These are phyloP conservation scores for Areca catechu DNA, from an alignment of 176 grass and related monocot species.

Conservation along the genomic window DNA sequence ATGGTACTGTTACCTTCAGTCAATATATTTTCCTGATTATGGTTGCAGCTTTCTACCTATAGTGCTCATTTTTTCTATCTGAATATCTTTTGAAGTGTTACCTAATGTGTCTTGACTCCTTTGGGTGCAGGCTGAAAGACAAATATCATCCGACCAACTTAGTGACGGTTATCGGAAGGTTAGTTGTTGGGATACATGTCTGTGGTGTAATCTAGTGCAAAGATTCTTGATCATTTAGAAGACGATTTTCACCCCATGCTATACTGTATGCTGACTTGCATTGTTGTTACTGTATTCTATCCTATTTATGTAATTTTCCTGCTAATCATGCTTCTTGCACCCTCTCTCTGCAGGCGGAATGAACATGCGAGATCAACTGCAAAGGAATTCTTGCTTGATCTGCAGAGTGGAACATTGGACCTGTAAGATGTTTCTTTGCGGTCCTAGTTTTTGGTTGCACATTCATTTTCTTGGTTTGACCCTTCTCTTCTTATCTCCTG, in stretches of 20 bases:
- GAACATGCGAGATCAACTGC: conserved; percentile 35
- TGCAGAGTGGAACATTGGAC: conserved; percentile 84
- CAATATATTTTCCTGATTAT: too few relatives aligned
- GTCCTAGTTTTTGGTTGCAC: conserved; percentile 1
- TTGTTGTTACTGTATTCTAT: not conserved
- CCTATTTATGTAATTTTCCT: not conserved
- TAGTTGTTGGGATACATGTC: conserved; percentile 14
- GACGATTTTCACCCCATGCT: too few relatives aligned
- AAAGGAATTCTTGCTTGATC: conserved; percentile 89
- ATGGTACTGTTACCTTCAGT: conserved; percentile 29
- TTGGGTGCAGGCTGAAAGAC: conserved; percentile 80
- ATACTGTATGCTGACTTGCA: not conserved
- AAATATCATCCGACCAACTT: conserved; percentile 99
- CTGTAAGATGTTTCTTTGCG: conserved; percentile 44
- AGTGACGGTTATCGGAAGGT: conserved; percentile 89
- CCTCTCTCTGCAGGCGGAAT: conserved; percentile 26
- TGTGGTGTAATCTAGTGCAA: not conserved
- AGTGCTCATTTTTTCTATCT: too few relatives aligned
- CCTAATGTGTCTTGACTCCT: conserved; percentile 16
- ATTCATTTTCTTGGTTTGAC: not conserved
- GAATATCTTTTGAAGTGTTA: not conserved
- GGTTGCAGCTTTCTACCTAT: too few relatives aligned
- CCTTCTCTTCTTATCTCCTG: not conserved
- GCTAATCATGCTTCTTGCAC: not conserved
- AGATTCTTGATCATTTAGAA: too few relatives aligned